Conservation (phyloP, 495 filamentous ascomycete genomes). For the Neurospora discreta region DNA sequence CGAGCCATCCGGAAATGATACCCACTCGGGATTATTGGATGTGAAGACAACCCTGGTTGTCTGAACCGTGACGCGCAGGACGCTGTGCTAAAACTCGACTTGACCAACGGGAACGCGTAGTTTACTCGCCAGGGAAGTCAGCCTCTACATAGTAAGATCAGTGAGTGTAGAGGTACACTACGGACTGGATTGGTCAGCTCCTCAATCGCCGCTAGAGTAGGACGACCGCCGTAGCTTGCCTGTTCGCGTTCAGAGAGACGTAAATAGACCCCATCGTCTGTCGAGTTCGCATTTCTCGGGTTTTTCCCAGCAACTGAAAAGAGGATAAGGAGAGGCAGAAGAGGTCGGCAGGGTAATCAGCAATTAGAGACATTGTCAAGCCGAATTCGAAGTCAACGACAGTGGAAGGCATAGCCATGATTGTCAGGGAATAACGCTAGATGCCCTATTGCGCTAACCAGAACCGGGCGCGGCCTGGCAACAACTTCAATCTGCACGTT, state of each 20-base stretch:
- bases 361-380: not conserved
- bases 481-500: not conserved
- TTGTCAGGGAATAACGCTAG: not conserved
- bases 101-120: not conserved
- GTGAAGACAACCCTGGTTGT: not conserved
- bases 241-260: not conserved
- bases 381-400: not conserved
- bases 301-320: not conserved
- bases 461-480: not conserved
- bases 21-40: not conserved
- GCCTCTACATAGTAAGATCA: too few species aligned
- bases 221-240: not conserved
- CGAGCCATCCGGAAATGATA: not conserved
- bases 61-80: not conserved
- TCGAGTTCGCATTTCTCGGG: not conserved
- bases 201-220: not conserved
- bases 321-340: not conserved
- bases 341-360: not conserved
- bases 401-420: not conserved
- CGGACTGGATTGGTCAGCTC: not conserved
- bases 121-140: not conserved
- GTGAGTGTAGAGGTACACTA: not conserved
- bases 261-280: not conserved
- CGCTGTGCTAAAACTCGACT: not conserved
- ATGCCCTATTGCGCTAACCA: not conserved